Conservation (phyloP, 2,329 filamentous ascomycete species). For the Bimuria novae-zelandiae region DNA sequence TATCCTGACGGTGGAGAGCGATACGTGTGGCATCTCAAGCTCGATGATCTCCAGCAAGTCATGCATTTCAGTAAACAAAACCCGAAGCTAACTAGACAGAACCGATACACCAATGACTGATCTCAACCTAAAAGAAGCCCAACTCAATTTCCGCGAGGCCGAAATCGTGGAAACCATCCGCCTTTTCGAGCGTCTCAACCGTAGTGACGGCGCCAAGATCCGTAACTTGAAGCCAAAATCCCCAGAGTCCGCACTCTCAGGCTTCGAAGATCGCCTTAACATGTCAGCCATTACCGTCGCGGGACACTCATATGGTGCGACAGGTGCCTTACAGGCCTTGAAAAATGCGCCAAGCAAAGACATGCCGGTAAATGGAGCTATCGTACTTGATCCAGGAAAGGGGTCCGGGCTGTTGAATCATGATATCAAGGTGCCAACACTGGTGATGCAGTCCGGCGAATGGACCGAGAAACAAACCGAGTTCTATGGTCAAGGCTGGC, state of each 20-base stretch:
- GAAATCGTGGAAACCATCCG: slow-evolving; percentile 53
- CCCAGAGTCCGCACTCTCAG: slow-evolving; percentile 51
- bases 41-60: slow-evolving; percentile 38
- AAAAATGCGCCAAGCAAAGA: slow-evolving; percentile 51
- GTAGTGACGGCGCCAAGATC: slow-evolving; percentile 41
- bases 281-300: slow-evolving; percentile 60
- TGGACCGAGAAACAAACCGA: slow-evolving; percentile 63
- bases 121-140: slow-evolving; percentile 47
- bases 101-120: slow-evolving; percentile 37
- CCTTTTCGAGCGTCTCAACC: slow-evolving; percentile 47
- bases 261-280: slow-evolving; percentile 61
- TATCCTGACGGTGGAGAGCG: slow-evolving; percentile 36
- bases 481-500: slow-evolving; percentile 64
- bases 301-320: slow-evolving; percentile 70
- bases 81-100: slow-evolving; percentile 9
- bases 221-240: slow-evolving; percentile 52
- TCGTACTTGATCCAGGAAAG: slow-evolving; percentile 71
- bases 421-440: slow-evolving; percentile 61
- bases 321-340: slow-evolving; percentile 65
- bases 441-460: slow-evolving; percentile 67
- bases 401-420: slow-evolving; percentile 64
- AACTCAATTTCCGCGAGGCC: slow-evolving; percentile 51
- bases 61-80: background rate
- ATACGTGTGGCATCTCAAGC: slow-evolving; percentile 45
- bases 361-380: slow-evolving; percentile 59